phyloP scores from a whole-genome alignment of 2,329 filamentous ascomycete species.

The Volutella citrinella region DNA sequence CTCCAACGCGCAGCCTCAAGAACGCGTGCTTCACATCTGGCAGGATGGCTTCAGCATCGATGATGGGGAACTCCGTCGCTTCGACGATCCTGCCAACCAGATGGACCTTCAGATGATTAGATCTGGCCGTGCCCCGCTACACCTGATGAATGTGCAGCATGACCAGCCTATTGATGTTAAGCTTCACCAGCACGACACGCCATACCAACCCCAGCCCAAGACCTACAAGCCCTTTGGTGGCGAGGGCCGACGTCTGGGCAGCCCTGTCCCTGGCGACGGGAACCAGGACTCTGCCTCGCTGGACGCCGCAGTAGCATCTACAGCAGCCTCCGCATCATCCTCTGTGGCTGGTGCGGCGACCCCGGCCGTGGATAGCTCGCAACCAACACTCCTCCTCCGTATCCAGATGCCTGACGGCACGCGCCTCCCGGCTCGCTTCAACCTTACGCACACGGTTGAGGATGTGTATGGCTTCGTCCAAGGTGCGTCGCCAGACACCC shows the following conservation, averaged over 20 bases:
- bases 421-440: conserved; percentile 76
- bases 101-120: conserved; percentile 73
- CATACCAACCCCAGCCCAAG: conserved; percentile 68
- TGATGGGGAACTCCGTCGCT: conserved; percentile 73
- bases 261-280: conserved; percentile 65
- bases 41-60: conserved; percentile 82
- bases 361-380: conserved; percentile 56
- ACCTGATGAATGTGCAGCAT: conserved; percentile 72
- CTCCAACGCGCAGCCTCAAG: conserved; percentile 48
- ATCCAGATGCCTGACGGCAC: conserved; percentile 78
- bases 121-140: conserved; percentile 70
- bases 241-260: conserved; percentile 70
- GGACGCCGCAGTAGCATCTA: conserved; percentile 11
- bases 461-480: conserved; percentile 75
- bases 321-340: conserved; percentile 32
- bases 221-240: conserved; percentile 75
- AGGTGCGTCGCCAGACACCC: conserved; percentile 56
- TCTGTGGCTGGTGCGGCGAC: conserved; percentile 25
- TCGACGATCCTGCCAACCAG: conserved; percentile 74
- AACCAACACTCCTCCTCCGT: conserved; percentile 67
- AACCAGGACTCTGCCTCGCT: conserved; percentile 13
- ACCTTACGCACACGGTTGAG: conserved; percentile 72
- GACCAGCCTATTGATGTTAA: conserved; percentile 78
- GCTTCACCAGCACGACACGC: conserved; percentile 70
- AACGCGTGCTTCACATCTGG: conserved; percentile 76